Conservation (phyloP, 1,139 yeast genomes). For the Yamadazyma sp. region DNA sequence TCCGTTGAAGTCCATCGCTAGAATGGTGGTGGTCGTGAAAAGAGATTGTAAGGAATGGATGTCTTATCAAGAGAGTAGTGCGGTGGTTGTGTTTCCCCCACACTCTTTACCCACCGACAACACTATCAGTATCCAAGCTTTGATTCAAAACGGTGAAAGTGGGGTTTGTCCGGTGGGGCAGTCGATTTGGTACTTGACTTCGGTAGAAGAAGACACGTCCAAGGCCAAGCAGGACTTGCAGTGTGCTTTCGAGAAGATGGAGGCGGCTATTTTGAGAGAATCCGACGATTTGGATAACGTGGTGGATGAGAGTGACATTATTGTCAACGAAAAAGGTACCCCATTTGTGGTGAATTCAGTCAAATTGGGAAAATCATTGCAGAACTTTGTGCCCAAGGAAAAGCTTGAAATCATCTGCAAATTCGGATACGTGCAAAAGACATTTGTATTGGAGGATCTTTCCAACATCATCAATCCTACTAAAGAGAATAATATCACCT, state of each 20-base stretch:
- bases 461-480: constrained; percentile 39
- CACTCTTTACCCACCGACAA: constrained; percentile 69
- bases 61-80: constrained; percentile 76
- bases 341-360: constrained; percentile 72
- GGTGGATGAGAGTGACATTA: constrained; percentile 56
- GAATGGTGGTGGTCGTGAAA: constrained; percentile 79
- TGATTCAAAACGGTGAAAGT: constrained; percentile 84
- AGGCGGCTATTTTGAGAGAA: constrained; percentile 76
- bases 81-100: constrained; percentile 94
- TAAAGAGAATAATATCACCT: constrained; percentile 31
- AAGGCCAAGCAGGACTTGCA: constrained; percentile 77
- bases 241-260: constrained; percentile 77
- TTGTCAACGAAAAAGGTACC: constrained; percentile 56
- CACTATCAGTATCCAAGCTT: constrained; percentile 73
- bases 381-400: constrained; percentile 79
- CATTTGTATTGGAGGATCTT: constrained; percentile 48
- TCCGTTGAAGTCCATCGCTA: constrained; percentile 54
- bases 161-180: constrained; percentile 91
- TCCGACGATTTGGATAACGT: constrained; percentile 48
- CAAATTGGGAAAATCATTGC: constrained; percentile 80
- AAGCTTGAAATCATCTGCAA: constrained; percentile 76
- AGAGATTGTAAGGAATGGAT: constrained; percentile 93
- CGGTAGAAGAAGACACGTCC: constrained; percentile 65
- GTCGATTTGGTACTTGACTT: constrained; percentile 85
- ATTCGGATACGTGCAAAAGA: constrained; percentile 75